Percentiles rank a stretch among this genome's conserved stretches.
Evolutionary conservation across 208 protist species (phyloP).

Genomic region (Trypanosoma avium): DNA sequence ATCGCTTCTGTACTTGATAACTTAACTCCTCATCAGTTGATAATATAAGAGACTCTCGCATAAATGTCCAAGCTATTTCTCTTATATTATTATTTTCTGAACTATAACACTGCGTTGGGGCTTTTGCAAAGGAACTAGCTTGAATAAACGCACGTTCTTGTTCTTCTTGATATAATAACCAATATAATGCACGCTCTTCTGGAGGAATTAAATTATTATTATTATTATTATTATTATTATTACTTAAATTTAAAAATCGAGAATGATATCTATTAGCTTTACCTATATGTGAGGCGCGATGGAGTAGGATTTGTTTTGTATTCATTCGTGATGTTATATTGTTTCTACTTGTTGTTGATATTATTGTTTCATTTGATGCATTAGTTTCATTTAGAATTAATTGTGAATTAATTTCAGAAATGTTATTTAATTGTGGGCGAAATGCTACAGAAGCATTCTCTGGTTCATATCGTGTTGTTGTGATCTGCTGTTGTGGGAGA

Average conservation of each 20-base stretch:
- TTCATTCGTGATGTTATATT: too few species aligned
- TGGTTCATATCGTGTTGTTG: conserved; percentile 11
- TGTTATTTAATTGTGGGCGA: conserved; percentile 3
- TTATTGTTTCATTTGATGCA: too few species aligned
- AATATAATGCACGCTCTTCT: conserved; percentile 26
- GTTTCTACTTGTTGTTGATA: too few species aligned
- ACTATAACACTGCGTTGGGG: too few species aligned
- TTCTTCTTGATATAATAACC: conserved; percentile 55
- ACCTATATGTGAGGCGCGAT: too few species aligned
- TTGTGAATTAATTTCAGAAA: too few species aligned
- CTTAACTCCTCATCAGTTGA: conserved; percentile 17
- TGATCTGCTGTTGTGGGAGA: conserved; percentile 9
- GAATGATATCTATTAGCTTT: too few species aligned
- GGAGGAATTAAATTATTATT: background rate
- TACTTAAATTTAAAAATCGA: too few species aligned
- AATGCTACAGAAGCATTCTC: background rate
- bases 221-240: too few species aligned
- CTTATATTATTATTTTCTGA: too few species aligned
- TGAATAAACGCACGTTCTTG: conserved; percentile 46
- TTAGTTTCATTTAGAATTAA: too few species aligned
- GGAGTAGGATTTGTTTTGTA: too few species aligned
- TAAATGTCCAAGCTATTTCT: background rate
- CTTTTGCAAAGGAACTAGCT: conserved; percentile 32
- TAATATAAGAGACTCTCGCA: background rate
- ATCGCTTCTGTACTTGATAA: background rate